A percentile compares a stretch with the other conserved stretches of the same genome.
These are phyloP conservation scores for Hymenoscyphus albidus DNA, from an alignment of 2,329 filamentous ascomycete genomes.

Conservation along the genomic window DNA sequence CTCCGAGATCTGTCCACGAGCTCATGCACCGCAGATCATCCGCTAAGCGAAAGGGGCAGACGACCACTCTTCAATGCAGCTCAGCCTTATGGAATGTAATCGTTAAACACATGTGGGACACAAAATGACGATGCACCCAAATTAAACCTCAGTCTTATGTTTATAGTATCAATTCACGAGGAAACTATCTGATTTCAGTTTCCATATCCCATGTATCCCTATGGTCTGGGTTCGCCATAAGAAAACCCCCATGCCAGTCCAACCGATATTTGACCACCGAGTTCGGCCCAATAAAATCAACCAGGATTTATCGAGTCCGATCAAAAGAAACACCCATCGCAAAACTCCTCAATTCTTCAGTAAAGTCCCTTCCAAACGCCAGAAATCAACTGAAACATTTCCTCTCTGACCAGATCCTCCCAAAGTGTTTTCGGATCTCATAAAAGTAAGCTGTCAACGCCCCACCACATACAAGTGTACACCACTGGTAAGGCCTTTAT, in stretches of 20 bases:
- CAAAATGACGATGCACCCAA: too few relatives aligned
- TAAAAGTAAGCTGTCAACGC: neutral
- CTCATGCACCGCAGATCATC: neutral
- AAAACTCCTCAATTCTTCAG: neutral
- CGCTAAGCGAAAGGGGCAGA: neutral
- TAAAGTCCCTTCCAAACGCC: neutral
- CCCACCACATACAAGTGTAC: neutral
- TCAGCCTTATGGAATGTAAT: too few relatives aligned
- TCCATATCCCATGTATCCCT: too few relatives aligned
- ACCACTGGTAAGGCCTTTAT: neutral
- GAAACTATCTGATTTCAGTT: too few relatives aligned
- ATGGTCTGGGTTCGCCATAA: neutral
- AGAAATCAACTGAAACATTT: neutral
- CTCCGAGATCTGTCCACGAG: constrained; percentile 4
- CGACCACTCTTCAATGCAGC: neutral
- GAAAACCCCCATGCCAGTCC: neutral
- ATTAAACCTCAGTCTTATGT: too few relatives aligned
- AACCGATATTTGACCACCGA: neutral
- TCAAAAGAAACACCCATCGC: neutral
- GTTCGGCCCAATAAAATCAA: neutral
- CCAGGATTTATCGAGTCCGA: neutral
- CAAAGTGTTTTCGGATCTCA: neutral
- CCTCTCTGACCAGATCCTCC: neutral
- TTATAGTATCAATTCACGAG: too few relatives aligned
- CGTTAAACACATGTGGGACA: too few relatives aligned